A percentile compares a stretch with the other conserved stretches of the same genome.
Conservation (phyloP, 768 basidiomycete species). For the Imleria badia region DNA sequence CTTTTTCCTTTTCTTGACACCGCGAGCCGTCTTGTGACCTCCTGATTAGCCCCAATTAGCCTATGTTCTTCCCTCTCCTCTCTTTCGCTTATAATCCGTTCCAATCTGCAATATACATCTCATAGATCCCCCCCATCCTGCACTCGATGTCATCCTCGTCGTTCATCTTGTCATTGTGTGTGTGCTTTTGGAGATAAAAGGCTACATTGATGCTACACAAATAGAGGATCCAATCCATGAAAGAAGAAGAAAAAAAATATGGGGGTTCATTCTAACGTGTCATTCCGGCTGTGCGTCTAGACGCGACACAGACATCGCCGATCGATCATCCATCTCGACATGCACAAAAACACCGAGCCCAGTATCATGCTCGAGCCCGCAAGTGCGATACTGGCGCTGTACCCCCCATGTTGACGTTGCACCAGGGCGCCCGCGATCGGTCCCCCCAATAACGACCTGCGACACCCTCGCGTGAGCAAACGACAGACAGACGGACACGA, state of each 20-base stretch:
- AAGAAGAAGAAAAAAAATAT: background rate
- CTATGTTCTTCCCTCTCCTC: slow-evolving; percentile 19
- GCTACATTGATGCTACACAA: slow-evolving; percentile 30
- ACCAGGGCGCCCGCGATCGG: slow-evolving; percentile 64
- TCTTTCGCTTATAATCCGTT: slow-evolving; percentile 25
- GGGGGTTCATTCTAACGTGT: too few species aligned
- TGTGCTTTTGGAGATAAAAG: slow-evolving; percentile 20
- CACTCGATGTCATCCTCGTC: background rate
- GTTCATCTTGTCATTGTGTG: background rate
- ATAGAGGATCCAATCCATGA: slow-evolving; percentile 18
- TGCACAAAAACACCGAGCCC: slow-evolving; percentile 58
- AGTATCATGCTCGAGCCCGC: slow-evolving; percentile 57
- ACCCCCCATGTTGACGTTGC: slow-evolving; percentile 43
- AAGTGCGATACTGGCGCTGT: slow-evolving; percentile 53
- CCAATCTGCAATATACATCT: slow-evolving; percentile 32
- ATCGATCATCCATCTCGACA: slow-evolving; percentile 48
- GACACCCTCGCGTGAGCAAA: background rate
- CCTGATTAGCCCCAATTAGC: slow-evolving; percentile 14
- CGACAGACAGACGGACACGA: background rate
- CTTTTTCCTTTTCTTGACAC: slow-evolving; percentile 15
- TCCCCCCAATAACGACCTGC: slow-evolving; percentile 61
- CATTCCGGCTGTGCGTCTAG: too few species aligned
- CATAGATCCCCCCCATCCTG: slow-evolving; percentile 10
- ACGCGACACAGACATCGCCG: slow-evolving; percentile 44
- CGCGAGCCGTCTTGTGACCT: slow-evolving; percentile 1